Percentiles rank a stretch among this genome's conserved stretches.
Evolutionary conservation across 352 stramenopile genomes (phyloP).

Genomic region (Hyphochytrium catenoides): DNA sequence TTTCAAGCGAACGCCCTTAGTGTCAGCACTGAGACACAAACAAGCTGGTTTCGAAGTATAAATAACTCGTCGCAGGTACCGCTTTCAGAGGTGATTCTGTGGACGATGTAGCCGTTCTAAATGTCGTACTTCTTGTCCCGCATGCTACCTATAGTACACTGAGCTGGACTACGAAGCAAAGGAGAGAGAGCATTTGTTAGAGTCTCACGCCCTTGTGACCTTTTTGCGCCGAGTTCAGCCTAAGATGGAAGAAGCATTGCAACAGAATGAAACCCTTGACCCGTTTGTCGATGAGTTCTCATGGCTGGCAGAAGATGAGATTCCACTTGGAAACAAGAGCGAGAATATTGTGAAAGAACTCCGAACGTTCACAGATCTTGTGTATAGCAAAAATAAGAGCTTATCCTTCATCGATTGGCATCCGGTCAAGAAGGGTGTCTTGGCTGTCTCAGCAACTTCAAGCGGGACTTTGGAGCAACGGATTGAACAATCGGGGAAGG

Average conservation of each 20-base stretch:
- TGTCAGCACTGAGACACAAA: slow-evolving; percentile 36
- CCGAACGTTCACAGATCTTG: slow-evolving; percentile 72
- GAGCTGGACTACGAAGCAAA: slow-evolving; percentile 45
- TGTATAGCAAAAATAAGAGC: slow-evolving; percentile 77
- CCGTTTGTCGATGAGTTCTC: slow-evolving; percentile 51
- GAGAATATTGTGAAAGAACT: slow-evolving; percentile 73
- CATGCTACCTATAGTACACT: too few species aligned
- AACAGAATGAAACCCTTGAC: slow-evolving; percentile 61
- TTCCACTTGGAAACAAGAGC: slow-evolving; percentile 33
- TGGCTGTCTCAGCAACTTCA: slow-evolving; percentile 55
- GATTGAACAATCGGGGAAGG: slow-evolving; percentile 24
- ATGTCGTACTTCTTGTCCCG: too few species aligned
- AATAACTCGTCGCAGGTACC: too few species aligned
- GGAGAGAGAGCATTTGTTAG: slow-evolving; percentile 22
- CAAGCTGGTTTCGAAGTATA: slow-evolving; percentile 50
- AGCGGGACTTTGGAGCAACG: slow-evolving; percentile 62
- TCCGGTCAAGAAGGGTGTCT: slow-evolving; percentile 50
- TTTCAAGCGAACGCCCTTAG: slow-evolving; percentile 38
- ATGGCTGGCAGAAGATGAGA: slow-evolving; percentile 29
- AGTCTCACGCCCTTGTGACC: slow-evolving; percentile 29
- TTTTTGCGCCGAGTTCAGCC: slow-evolving; percentile 36
- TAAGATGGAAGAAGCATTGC: slow-evolving; percentile 35
- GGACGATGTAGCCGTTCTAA: too few species aligned
- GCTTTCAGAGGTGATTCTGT: too few species aligned
- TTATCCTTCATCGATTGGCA: slow-evolving; percentile 70